A percentile compares a stretch with the other conserved stretches of the same genome.
Evolutionary conservation across 768 basidiomycete genomes (phyloP).

Genomic region (Macrolepiota fuliginosa): DNA sequence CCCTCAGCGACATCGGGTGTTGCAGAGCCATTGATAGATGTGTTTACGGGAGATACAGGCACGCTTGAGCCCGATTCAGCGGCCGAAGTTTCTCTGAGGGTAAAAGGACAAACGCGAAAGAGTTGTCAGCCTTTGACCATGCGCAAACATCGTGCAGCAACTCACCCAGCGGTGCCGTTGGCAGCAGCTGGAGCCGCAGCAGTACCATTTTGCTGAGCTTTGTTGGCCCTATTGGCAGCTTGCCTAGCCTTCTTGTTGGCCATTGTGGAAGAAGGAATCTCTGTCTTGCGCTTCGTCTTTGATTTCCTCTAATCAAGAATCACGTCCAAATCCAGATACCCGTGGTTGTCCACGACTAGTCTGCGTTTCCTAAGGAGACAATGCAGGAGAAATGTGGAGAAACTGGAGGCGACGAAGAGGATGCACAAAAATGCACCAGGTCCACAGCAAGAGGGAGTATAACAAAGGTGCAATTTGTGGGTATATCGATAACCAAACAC

Average conservation of each 20-base stretch:
- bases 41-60: not conserved
- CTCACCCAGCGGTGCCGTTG: not conserved
- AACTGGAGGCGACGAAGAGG: not conserved
- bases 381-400: not conserved
- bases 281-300: conserved; percentile 9
- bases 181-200: not conserved
- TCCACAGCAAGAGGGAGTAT: not conserved
- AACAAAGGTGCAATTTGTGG: not conserved
- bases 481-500: not conserved
- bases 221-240: not conserved
- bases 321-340: not conserved
- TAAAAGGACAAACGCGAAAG: not conserved
- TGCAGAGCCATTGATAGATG: not conserved
- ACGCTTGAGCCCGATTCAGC: not conserved
- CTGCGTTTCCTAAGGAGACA: not conserved
- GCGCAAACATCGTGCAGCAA: not conserved
- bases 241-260: conserved; percentile 7
- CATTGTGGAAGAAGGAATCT: not conserved
- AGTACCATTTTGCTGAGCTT: not conserved
- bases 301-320: not conserved
- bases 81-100: not conserved
- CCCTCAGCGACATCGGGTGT: not conserved
- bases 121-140: not conserved
- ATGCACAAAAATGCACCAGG: not conserved
- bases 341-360: not conserved